Percentiles rank a stretch among this genome's conserved stretches.
Evolutionary conservation across 2,329 filamentous ascomycete genomes (phyloP).

Genomic region (Elsinoe perseae): DNA sequence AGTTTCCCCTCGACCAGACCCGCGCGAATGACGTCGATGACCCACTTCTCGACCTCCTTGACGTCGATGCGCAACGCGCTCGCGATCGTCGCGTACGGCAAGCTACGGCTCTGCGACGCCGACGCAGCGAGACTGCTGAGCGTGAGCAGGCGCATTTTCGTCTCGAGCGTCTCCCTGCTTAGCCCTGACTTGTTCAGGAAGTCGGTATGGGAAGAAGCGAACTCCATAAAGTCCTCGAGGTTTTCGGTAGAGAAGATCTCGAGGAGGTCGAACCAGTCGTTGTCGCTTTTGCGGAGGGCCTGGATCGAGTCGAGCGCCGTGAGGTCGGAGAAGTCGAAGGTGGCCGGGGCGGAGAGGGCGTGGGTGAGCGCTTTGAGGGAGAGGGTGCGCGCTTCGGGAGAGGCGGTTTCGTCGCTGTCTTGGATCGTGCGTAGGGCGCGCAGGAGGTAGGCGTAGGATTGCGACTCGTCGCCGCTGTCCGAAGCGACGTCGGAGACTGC

Average conservation of each 20-base stretch:
- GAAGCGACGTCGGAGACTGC: slow-evolving; percentile 73
- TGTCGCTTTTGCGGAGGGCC: slow-evolving; percentile 75
- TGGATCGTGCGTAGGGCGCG: slow-evolving; percentile 69
- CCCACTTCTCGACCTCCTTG: slow-evolving; percentile 94
- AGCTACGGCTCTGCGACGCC: slow-evolving; percentile 67
- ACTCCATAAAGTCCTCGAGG: slow-evolving; percentile 91
- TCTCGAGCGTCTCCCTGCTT: slow-evolving; percentile 67
- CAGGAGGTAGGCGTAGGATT: slow-evolving; percentile 64
- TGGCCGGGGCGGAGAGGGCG: slow-evolving; percentile 56
- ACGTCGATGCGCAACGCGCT: slow-evolving; percentile 73
- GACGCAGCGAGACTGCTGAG: slow-evolving; percentile 82
- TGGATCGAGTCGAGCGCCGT: slow-evolving; percentile 70
- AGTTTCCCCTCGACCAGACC: slow-evolving; percentile 95
- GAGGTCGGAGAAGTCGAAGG: slow-evolving; percentile 67
- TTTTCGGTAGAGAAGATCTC: slow-evolving; percentile 93
- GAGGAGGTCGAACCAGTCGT: slow-evolving; percentile 80
- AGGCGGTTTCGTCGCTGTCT: slow-evolving; percentile 49
- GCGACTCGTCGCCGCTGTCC: slow-evolving; percentile 69
- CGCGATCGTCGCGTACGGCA: slow-evolving; percentile 79
- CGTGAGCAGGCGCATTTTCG: slow-evolving; percentile 93
- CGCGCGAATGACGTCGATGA: slow-evolving; percentile 94
- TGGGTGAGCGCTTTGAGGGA: slow-evolving; percentile 58
- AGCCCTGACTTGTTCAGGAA: slow-evolving; percentile 60
- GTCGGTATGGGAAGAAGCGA: slow-evolving; percentile 81
- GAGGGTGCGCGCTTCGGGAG: slow-evolving; percentile 49